Conservation (phyloP, 768 basidiomycete genomes). For the Lactarius pseudohatsudake region DNA sequence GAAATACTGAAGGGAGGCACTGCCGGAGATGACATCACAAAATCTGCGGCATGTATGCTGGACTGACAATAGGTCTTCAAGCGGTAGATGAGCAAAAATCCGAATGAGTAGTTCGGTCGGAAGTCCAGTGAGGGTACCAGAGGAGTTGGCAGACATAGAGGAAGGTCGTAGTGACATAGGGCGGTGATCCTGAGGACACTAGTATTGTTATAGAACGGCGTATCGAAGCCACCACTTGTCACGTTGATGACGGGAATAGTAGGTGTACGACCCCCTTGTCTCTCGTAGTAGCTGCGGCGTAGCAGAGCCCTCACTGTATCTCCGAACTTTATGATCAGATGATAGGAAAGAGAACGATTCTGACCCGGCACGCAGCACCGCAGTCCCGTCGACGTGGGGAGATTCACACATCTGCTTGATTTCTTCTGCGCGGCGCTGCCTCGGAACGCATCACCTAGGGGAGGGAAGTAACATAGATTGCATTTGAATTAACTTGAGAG, state of each 20-base stretch:
- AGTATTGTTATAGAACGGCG: neutral
- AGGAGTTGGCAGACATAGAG: neutral
- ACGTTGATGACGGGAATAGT: neutral
- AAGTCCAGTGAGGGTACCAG: neutral
- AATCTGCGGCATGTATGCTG: constrained; percentile 8
- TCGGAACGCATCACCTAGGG: neutral
- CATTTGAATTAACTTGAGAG: too few relatives aligned
- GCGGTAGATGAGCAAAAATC: neutral
- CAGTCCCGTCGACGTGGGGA: neutral
- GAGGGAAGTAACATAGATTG: neutral
- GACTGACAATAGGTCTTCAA: neutral
- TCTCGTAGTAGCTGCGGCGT: neutral
- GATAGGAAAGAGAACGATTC: neutral
- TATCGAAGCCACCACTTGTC: neutral
- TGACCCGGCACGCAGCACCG: neutral
- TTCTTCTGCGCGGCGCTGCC: neutral
- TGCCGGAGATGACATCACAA: neutral
- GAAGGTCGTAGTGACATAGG: neutral
- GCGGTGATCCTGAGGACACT: neutral
- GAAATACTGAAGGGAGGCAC: neutral
- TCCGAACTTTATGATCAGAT: neutral
- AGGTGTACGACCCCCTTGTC: neutral
- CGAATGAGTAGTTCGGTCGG: constrained; percentile 1
- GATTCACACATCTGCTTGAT: neutral
- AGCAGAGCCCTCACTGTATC: neutral